Evolutionary conservation across 176 grass and related monocot genomes (phyloP).

Genomic region (Triticum timopheevii): DNA sequence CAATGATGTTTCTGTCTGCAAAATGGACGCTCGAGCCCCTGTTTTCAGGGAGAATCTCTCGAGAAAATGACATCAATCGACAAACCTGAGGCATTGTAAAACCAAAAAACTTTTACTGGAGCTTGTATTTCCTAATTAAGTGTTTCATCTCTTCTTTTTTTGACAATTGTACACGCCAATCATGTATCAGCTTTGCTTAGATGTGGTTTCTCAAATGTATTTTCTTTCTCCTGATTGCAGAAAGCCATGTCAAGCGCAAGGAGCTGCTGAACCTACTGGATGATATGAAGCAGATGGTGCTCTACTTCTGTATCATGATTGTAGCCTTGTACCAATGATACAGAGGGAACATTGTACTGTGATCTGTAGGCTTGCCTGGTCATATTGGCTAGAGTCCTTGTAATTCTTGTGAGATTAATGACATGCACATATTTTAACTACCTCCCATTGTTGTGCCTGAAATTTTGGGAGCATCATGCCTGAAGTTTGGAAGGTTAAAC

Average conservation of each 20-base stretch:
- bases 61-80: constrained; percentile 5
- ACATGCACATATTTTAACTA: background rate
- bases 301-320: background rate
- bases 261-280: background rate
- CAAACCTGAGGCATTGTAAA: background rate
- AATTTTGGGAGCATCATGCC: background rate
- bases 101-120: too few species aligned
- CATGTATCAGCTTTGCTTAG: background rate
- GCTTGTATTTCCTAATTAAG: too few species aligned
- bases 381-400: background rate
- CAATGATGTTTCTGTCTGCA: constrained; percentile 52
- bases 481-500: too few species aligned
- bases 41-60: background rate
- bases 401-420: background rate
- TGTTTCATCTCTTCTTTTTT: background rate
- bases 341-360: constrained; percentile 1
- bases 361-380: constrained; percentile 9
- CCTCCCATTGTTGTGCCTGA: background rate
- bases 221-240: background rate
- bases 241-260: background rate
- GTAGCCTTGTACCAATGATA: background rate
- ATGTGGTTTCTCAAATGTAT: background rate
- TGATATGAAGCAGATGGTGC: background rate
- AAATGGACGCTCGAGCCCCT: constrained; percentile 42
- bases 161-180: background rate